Percentiles rank a stretch among this genome's conserved stretches.
Conservation (phyloP, 768 basidiomycete genomes). For the Boletus sp. region DNA sequence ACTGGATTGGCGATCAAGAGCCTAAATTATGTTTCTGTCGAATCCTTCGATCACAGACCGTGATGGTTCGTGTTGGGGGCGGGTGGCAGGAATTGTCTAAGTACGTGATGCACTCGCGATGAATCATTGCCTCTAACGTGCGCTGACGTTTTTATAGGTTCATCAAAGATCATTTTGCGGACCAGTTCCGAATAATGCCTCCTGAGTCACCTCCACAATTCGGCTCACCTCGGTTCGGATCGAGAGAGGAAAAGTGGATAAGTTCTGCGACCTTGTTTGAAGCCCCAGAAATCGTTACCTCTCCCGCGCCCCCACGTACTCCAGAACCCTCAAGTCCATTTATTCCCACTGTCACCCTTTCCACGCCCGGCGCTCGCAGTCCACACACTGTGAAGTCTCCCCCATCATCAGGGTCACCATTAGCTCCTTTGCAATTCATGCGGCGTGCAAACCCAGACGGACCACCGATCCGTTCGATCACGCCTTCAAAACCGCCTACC, state of each 20-base stretch:
- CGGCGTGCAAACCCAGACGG: slow-evolving; percentile 69
- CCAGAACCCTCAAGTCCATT: slow-evolving; percentile 62
- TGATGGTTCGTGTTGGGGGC: slow-evolving; percentile 96
- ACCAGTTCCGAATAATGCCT: slow-evolving; percentile 71
- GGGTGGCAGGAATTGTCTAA: slow-evolving; percentile 92
- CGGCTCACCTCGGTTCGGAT: slow-evolving; percentile 37
- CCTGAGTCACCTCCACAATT: slow-evolving; percentile 57
- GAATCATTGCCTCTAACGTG: background rate
- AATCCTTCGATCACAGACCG: slow-evolving; percentile 85
- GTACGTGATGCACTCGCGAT: slow-evolving; percentile 43
- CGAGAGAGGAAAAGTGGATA: slow-evolving; percentile 78
- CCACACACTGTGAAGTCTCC: slow-evolving; percentile 49
- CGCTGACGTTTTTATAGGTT: slow-evolving; percentile 51
- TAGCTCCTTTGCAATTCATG: slow-evolving; percentile 83
- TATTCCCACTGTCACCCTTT: slow-evolving; percentile 67
- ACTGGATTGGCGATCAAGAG: slow-evolving; percentile 94
- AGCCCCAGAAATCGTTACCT: slow-evolving; percentile 40
- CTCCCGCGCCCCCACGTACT: slow-evolving; percentile 51
- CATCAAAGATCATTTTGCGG: slow-evolving; percentile 82
- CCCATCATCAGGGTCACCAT: slow-evolving; percentile 65
- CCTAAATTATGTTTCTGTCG: slow-evolving; percentile 90
- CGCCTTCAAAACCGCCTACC: slow-evolving; percentile 60
- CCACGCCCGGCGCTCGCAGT: slow-evolving; percentile 46
- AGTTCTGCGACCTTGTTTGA: slow-evolving; percentile 72
- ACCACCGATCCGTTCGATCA: slow-evolving; percentile 50